Base-by-base conservation (phyloP, 495 filamentous ascomycete species). In the Penicillium turbatum region DNA sequence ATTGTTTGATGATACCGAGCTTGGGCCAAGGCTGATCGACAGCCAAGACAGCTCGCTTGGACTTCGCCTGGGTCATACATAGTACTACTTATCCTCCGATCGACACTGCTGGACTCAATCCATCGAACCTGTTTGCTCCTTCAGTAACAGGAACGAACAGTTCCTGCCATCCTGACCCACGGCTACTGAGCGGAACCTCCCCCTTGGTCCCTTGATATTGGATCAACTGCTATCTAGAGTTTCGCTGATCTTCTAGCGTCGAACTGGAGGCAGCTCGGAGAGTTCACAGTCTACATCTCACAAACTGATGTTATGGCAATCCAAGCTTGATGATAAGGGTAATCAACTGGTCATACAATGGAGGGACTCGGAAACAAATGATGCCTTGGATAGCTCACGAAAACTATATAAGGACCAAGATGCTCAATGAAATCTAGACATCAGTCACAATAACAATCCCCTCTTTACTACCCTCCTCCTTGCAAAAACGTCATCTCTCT, bases 1-100 rank as follows among this genome's bases (percentile, higher is more conserved):
- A 26, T 27, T n/a, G 16, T 48, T 17, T 29, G 16, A 41, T 39
- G 43, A 39, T 34, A 51, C 19, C 34, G 19, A 48, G 29, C 48
- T 54, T 27, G 30, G 43, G 34, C 41, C 52, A 54, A 29, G 12
- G 21, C 26, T 51, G 61, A 64, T 64, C 55, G 49, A 54, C 58
- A 36, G 54, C 61, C 54, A 64, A 63, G 57, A 31, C 17, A 45
- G 31, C 17, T 64, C 52, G 48, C 52, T 56, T 61, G 55, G 51
- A 36, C 41, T 31, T 29, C 51, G 17, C 36, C 12, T 26, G 31
- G 34, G 41, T 36, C 51, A 35, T 52, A 2, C n/a, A n/a, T n/a
- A 24, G 15, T 11, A 11, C n/a, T n/a, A n/a, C n/a, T 3, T 29
- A 6, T 17, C 50, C 46, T 37, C 29, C 19, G 21, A 41, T 31